Percentiles rank a stretch among this genome's conserved stretches.
Conservation (phyloP, 352 stramenopile species). For the Labyrinthula sp. region DNA sequence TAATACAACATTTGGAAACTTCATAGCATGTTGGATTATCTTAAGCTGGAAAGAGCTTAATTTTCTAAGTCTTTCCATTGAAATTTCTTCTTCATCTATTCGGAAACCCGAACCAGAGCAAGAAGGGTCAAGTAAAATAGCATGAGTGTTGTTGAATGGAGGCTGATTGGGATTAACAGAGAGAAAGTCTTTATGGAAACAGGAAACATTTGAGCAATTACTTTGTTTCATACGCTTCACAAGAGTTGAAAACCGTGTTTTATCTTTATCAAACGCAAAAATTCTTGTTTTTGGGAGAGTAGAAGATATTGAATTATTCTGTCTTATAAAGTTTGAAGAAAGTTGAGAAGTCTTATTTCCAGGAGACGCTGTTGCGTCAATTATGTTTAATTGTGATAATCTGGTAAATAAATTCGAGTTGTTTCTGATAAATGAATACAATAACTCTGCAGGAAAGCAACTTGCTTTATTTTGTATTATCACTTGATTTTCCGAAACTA, state of each 20-base stretch:
- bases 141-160: conserved; percentile 59
- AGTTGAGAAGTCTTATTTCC: conserved; percentile 96
- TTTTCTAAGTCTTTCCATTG: conserved; percentile 43
- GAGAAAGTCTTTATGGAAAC: conserved; percentile 79
- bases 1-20: conserved; percentile 67
- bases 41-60: conserved; percentile 81
- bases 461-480: conserved; percentile 88
- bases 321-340: conserved; percentile 37
- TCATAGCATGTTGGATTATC: conserved; percentile 71
- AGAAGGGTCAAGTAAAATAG: conserved; percentile 79
- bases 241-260: conserved; percentile 59
- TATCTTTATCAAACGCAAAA: conserved; percentile 73
- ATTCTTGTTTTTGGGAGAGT: conserved; percentile 48
- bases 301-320: conserved; percentile 33
- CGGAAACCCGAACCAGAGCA: conserved; percentile 84
- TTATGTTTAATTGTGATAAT: conserved; percentile 46
- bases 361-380: conserved; percentile 85
- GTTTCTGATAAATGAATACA: conserved; percentile 34
- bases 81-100: conserved; percentile 34
- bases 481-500: conserved; percentile 56
- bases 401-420: background rate
- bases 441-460: conserved; percentile 82
- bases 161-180: conserved; percentile 47
- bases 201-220: no score
- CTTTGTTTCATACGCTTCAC: conserved; percentile 57